Base-by-base conservation (phyloP, 192 early-diverging fungal species). In the Coemansia sp. region DNA sequence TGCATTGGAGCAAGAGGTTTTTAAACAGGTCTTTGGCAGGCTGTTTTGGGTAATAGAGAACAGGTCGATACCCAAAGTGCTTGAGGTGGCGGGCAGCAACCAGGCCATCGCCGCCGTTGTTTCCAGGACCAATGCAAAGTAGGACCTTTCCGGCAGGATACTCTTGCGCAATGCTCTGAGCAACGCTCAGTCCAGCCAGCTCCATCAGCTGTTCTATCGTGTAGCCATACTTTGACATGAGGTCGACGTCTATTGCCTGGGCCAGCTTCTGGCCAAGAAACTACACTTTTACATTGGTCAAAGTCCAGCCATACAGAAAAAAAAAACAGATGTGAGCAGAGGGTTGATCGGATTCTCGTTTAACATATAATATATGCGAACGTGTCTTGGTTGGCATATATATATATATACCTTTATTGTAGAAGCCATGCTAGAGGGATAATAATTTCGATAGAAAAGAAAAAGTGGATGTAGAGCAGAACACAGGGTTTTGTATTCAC, bases 81-180 rank as follows among this genome's bases (percentile, higher is more conserved):
- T 65, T 69, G 25, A 99, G 73, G 67, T 97, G 95, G 30, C 95
- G 87, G 12, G 96, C 96, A 16, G 94, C 93, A 29, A 99, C 97
- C 17, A 99, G 84, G 1, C 91, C 97, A 79, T 99, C 97, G 17
- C 96, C 96, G 30, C 97, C 97, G 76, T 99, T 99, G 73, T 99
- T 98, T 45, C 96, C 97, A 36, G 90, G 90, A 2, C 91, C 93
- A 55, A 87, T 85, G 72, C 88, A 90, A 14, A 95, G 81, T 7
- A 92, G 72, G 7, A 94, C 84, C 29, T 77, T 82, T 5, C 85
- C 75, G 7, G 57, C 70, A 28, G 83, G 80, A 72, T 92, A 95
- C 22, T 85, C 87, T 38, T 89, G 86, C 25, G 87, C 80, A 28
- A 96, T 85, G 25, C 91, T 89, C 69, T 94, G 89, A 14, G 96